These are phyloP conservation scores for Prunus salicina DNA, from an alignment of 306 rosid genomes.

Conservation along the genomic window DNA sequence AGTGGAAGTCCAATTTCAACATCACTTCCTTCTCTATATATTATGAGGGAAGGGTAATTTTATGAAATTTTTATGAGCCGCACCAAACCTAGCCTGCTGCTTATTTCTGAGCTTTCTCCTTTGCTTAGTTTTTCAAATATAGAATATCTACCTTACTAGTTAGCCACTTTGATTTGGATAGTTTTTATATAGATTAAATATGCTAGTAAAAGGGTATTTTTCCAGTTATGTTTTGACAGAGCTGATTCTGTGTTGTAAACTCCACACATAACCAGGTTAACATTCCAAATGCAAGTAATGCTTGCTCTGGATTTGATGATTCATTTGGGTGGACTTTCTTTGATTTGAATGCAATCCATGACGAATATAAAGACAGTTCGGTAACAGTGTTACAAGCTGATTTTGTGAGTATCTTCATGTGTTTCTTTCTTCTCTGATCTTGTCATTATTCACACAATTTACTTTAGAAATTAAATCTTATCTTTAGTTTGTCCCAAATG, in stretches of 20 bases:
- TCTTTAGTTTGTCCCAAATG: background rate
- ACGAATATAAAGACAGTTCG: slow-evolving; percentile 37
- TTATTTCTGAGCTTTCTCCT: background rate
- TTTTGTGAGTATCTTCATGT: slow-evolving; percentile 42
- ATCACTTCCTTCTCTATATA: background rate
- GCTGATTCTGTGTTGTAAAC: slow-evolving; percentile 7
- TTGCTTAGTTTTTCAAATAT: background rate
- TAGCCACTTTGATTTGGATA: background rate
- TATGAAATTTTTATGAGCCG: background rate
- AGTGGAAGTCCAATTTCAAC: background rate
- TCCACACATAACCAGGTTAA: slow-evolving; percentile 38
- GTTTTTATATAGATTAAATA: background rate
- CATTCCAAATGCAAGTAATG: slow-evolving; percentile 50
- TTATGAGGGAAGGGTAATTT: background rate
- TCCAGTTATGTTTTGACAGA: background rate
- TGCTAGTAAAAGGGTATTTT: background rate
- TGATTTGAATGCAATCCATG: slow-evolving; percentile 49
- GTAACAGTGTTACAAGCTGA: slow-evolving; percentile 54
- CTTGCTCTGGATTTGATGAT: slow-evolving; percentile 39
- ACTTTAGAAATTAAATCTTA: background rate
- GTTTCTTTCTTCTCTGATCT: background rate
- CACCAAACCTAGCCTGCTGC: background rate
- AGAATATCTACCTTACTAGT: background rate
- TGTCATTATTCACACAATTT: background rate
- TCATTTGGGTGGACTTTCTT: slow-evolving; percentile 60